A percentile compares a stretch with the other conserved stretches of the same genome.
phyloP scores from a whole-genome alignment of 495 filamentous ascomycete genomes.

The Penicillium simplicissimum region DNA sequence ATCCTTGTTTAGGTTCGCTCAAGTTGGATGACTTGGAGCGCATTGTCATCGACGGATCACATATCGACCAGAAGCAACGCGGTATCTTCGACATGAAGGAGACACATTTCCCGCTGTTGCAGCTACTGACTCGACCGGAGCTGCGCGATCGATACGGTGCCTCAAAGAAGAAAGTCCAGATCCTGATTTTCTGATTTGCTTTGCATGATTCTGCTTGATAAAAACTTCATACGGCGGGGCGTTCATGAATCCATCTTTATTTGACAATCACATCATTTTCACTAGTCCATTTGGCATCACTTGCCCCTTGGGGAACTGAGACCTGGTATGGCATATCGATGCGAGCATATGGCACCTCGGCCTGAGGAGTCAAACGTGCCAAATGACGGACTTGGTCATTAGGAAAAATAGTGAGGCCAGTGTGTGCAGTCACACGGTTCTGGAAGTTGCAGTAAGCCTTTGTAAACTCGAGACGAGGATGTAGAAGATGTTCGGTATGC shows the following conservation, averaged over 20 bases:
- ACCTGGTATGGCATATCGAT: too few species aligned
- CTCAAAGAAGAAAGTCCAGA: conserved; percentile 38
- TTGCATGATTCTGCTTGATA: not conserved
- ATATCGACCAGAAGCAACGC: conserved; percentile 89
- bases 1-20: conserved; percentile 57
- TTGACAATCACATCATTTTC: not conserved
- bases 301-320: not conserved
- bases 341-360: not conserved
- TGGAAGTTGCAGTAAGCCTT: not conserved
- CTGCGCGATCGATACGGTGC: conserved; percentile 67
- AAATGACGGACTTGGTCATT: not conserved
- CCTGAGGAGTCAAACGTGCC: not conserved
- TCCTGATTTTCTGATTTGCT: conserved; percentile 40
- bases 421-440: not conserved
- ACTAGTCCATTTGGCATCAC: not conserved
- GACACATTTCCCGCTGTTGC: conserved; percentile 71
- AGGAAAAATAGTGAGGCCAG: not conserved
- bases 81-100: conserved; percentile 93
- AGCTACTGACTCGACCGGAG: conserved; percentile 64
- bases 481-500: not conserved
- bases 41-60: conserved; percentile 84
- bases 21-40: conserved; percentile 67
- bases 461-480: not conserved
- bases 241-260: not conserved
- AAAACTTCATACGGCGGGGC: not conserved